These are phyloP conservation scores for Chondrus crispus DNA, from an alignment of 23 red algal species.

Conservation along the genomic window DNA sequence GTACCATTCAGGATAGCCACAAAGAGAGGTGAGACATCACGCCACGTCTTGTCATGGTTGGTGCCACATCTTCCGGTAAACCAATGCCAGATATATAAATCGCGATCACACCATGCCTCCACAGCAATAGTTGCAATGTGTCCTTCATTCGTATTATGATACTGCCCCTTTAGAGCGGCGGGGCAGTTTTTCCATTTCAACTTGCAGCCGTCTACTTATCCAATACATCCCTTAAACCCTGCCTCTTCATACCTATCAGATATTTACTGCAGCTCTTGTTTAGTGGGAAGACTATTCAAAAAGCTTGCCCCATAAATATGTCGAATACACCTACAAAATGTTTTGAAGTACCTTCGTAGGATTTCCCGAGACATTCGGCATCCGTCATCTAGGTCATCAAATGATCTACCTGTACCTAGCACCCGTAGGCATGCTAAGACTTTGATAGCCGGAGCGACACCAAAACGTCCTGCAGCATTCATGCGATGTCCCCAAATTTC, in stretches of 20 bases:
- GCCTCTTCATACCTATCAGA: neutral
- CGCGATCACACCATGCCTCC: slow-evolving; percentile 21
- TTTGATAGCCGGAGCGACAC: neutral
- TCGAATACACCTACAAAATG: neutral
- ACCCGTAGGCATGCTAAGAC: neutral
- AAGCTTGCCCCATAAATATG: neutral
- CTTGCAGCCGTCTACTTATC: slow-evolving; percentile 13
- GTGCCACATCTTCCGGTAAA: slow-evolving; percentile 19
- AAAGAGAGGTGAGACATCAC: slow-evolving; percentile 3
- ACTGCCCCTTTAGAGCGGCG: slow-evolving; percentile 26
- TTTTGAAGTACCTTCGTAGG: neutral
- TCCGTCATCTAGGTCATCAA: neutral
- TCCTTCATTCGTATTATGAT: slow-evolving; percentile 21
- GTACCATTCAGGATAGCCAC: slow-evolving; percentile 12
- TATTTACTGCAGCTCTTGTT: slow-evolving; percentile 3
- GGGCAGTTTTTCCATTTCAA: slow-evolving; percentile 52
- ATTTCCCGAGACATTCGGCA: slow-evolving; percentile 5
- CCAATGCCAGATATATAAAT: slow-evolving; percentile 22
- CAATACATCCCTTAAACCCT: slow-evolving; percentile 24
- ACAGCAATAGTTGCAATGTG: slow-evolving; percentile 4
- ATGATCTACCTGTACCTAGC: neutral
- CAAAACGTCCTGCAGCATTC: neutral
- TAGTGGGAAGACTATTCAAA: neutral
- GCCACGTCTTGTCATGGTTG: slow-evolving; percentile 16
- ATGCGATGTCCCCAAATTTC: neutral